Percentiles rank a stretch among this genome's conserved stretches.
phyloP scores from a whole-genome alignment of 441 rosid species.

The Populus tomentosa region DNA sequence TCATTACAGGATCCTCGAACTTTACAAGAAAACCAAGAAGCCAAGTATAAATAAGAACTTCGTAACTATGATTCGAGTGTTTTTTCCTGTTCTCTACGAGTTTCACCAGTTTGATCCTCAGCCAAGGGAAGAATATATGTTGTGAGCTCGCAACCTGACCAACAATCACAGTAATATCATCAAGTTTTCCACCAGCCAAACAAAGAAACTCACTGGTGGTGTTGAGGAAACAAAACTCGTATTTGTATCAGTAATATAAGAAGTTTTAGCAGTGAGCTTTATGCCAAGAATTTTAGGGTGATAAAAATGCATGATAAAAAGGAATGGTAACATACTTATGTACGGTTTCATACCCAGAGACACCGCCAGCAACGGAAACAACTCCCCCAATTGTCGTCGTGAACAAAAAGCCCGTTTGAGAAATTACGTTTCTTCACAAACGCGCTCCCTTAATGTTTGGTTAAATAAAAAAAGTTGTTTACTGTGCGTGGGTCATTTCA shows the following conservation, averaged over 20 bases:
- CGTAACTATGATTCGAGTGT: background rate
- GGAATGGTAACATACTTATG: background rate
- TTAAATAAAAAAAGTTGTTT: too few species aligned
- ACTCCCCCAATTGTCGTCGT: conserved; percentile 73
- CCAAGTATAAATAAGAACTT: background rate
- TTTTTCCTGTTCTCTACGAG: background rate
- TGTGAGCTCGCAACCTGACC: conserved; percentile 47
- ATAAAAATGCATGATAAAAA: background rate
- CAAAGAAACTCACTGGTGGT: background rate
- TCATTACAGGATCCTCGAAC: background rate
- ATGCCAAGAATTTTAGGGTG: conserved; percentile 50
- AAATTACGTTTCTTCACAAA: too few species aligned
- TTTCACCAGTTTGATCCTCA: background rate
- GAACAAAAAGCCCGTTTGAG: too few species aligned
- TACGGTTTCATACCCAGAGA: conserved; percentile 55
- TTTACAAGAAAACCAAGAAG: background rate
- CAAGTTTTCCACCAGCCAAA: conserved; percentile 79
- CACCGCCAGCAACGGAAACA: conserved; percentile 91
- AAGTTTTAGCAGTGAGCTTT: conserved; percentile 61
- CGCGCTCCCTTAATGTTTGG: too few species aligned
- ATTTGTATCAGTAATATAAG: background rate
- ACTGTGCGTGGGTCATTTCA: too few species aligned
- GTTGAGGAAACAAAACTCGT: background rate
- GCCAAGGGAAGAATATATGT: background rate
- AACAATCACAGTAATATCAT: conserved; percentile 84